Conservation (phyloP, 1,139 yeast species). For the Kazachstania sp. region DNA sequence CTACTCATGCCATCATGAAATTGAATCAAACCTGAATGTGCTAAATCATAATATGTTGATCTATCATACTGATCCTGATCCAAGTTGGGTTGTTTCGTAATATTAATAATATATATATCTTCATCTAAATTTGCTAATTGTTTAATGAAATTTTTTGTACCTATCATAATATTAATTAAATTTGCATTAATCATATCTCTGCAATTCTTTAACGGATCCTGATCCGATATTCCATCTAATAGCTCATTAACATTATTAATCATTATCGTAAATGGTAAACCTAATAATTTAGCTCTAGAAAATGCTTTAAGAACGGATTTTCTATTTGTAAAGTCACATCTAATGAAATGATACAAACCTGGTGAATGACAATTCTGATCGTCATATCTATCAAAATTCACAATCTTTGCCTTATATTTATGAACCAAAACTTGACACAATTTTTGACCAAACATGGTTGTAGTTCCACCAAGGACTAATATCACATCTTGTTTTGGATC, state of each 20-base stretch:
- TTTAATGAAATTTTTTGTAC: constrained; percentile 17
- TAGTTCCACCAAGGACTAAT: constrained; percentile 5
- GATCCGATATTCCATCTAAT: background rate
- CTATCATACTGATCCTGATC: background rate
- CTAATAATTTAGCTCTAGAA: background rate
- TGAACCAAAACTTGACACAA: constrained; percentile 3
- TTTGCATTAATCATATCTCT: constrained; percentile 11
- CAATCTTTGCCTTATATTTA: background rate
- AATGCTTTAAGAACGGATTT: constrained; percentile 2
- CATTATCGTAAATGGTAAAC: constrained; percentile 9
- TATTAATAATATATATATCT: constrained; percentile 5
- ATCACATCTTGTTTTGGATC: constrained; percentile 4
- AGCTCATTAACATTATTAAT: constrained; percentile 21
- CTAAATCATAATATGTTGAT: constrained; percentile 5
- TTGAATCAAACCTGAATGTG: constrained; percentile 22
- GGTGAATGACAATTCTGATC: background rate
- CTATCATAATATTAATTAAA: constrained; percentile 19
- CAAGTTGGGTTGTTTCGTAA: background rate
- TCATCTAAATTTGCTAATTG: constrained; percentile 9
- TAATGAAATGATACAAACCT: background rate
- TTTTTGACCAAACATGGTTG: constrained; percentile 1
- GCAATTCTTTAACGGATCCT: background rate
- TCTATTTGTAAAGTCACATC: constrained; percentile 2
- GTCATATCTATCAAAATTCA: constrained; percentile 4
- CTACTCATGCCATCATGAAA: constrained; percentile 24